Percentiles rank a stretch among this genome's conserved stretches.
phyloP scores from a whole-genome alignment of 2,329 filamentous ascomycete genomes.

The Xylariales sp. region DNA sequence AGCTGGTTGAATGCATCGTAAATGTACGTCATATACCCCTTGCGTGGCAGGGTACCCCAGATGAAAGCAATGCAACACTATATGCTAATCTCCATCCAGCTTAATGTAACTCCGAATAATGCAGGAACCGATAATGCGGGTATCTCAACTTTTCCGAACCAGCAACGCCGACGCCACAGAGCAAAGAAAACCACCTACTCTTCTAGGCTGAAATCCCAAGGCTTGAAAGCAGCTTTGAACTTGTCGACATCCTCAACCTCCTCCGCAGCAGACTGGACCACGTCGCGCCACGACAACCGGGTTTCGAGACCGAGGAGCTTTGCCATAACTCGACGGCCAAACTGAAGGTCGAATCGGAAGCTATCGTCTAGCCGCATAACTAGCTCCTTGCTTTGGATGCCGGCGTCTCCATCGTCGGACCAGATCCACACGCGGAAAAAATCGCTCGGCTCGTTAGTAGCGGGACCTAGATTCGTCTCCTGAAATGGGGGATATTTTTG shows the following conservation, averaged over 20 bases:
- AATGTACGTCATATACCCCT: constrained; percentile 8
- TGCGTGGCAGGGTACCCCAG: neutral
- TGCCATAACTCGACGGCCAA: constrained; percentile 86
- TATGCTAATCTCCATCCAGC: constrained; percentile 3
- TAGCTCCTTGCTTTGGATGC: constrained; percentile 74
- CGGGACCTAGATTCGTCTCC: constrained; percentile 61
- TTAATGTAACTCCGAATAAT: constrained; percentile 34
- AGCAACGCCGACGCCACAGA: constrained; percentile 37
- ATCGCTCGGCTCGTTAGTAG: constrained; percentile 66
- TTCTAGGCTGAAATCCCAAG: constrained; percentile 82
- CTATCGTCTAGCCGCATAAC: constrained; percentile 78
- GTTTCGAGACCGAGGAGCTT: constrained; percentile 85
- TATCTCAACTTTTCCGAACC: constrained; percentile 43
- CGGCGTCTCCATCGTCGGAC: constrained; percentile 66
- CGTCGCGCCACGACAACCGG: constrained; percentile 87
- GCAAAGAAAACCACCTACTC: constrained; percentile 32
- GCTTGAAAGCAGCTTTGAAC: constrained; percentile 85
- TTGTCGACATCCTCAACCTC: constrained; percentile 81
- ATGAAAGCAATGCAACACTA: constrained; percentile 7
- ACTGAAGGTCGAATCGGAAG: constrained; percentile 89
- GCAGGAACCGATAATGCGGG: constrained; percentile 41
- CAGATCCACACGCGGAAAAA: constrained; percentile 89
- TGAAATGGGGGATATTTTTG: constrained; percentile 64
- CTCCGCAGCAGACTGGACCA: constrained; percentile 79
- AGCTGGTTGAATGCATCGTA: constrained; percentile 1